These are phyloP conservation scores for Lojkania enalia DNA, from an alignment of 2,329 filamentous ascomycete genomes.

Conservation along the genomic window DNA sequence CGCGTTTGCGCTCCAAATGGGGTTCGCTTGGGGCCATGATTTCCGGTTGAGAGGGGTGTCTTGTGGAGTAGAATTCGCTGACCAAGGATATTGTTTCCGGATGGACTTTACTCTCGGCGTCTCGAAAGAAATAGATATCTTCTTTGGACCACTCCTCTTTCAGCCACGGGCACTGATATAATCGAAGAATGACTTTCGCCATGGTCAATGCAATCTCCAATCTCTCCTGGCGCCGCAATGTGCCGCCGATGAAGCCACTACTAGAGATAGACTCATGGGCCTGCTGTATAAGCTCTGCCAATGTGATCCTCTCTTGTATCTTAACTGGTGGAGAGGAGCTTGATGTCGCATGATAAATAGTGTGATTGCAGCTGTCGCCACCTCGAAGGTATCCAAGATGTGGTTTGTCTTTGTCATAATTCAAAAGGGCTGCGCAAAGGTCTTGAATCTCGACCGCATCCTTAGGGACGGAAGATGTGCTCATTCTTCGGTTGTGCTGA, in stretches of 20 bases:
- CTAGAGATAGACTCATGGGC: background rate
- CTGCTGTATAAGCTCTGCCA: background rate
- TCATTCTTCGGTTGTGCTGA: background rate
- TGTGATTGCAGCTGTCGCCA: background rate
- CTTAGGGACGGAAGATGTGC: background rate
- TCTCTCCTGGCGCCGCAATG: background rate
- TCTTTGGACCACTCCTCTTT: background rate
- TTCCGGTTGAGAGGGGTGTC: background rate
- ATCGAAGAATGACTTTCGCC: background rate
- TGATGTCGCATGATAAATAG: background rate
- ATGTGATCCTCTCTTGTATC: background rate
- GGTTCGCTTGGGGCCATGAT: background rate
- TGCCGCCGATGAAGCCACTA: too few species aligned
- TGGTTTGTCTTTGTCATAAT: background rate
- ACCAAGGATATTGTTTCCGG: background rate
- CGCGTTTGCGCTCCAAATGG: background rate
- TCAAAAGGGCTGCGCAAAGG: background rate
- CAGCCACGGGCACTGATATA: background rate
- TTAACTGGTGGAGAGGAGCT: background rate
- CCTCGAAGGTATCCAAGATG: background rate
- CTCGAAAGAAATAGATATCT: background rate
- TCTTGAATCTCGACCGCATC: background rate
- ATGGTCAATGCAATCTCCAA: background rate
- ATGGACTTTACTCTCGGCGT: background rate
- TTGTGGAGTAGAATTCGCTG: background rate